Percentiles rank a stretch among this genome's conserved stretches.
phyloP scores from a whole-genome alignment of 768 basidiomycete genomes.

The Pleurotus cornucopiae region DNA sequence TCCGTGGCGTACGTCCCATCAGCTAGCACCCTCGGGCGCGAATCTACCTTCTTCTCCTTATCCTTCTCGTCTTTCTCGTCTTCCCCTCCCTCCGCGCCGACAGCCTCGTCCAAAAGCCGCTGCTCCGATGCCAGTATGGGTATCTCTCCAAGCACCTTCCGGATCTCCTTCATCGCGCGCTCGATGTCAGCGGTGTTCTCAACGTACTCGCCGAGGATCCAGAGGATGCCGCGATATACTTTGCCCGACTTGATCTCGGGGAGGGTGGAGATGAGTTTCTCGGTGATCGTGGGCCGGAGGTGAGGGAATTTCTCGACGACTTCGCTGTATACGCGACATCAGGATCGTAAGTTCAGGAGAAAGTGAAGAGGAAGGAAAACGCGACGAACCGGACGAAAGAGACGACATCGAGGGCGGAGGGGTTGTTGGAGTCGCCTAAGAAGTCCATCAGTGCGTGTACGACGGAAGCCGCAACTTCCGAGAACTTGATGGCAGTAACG shows the following conservation, averaged over 20 bases:
- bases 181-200: constrained; percentile 64
- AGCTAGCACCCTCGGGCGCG: constrained; percentile 76
- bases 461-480: constrained; percentile 93
- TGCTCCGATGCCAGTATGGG: constrained; percentile 93
- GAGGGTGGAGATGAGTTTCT: constrained; percentile 61
- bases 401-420: constrained; percentile 93
- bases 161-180: constrained; percentile 73
- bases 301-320: constrained; percentile 97
- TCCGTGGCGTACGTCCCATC: constrained; percentile 99
- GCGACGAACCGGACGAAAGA: constrained; percentile 46
- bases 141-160: constrained; percentile 91
- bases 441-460: constrained; percentile 93
- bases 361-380: background rate
- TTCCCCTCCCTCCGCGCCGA: constrained; percentile 32
- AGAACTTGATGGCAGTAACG: constrained; percentile 93
- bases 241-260: constrained; percentile 72
- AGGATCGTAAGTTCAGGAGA: background rate
- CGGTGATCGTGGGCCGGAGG: constrained; percentile 76
- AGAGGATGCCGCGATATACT: constrained; percentile 92
- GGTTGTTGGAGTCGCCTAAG: constrained; percentile 92
- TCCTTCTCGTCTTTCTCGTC: constrained; percentile 49
- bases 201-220: constrained; percentile 98
- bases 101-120: constrained; percentile 72
- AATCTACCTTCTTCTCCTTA: constrained; percentile 37
- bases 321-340: constrained; percentile 46